Base-by-base conservation (phyloP, 495 filamentous ascomycete species). In the Podospora tetraspora region DNA sequence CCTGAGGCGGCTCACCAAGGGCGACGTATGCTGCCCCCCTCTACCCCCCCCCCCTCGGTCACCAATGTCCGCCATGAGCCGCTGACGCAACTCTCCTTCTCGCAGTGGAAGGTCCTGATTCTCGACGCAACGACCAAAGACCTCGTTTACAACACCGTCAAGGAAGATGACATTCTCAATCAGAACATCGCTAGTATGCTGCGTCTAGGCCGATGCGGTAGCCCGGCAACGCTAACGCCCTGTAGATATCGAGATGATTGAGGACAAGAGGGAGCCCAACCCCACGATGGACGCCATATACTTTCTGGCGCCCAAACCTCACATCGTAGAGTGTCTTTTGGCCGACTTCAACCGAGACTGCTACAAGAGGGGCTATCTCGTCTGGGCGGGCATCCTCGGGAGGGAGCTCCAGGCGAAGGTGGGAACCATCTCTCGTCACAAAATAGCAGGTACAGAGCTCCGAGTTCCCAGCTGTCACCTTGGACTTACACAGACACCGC, bases 141-240 rank as follows among this genome's bases (percentile, higher is more conserved):
- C 75, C 81, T 99, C 70, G 84, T 98, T 70, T 89, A 95, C 77
- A 92, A 90, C 84, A 91, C 92, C 25, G 87, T 93, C 73, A 93
- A 91, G 70, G 91, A 97, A 79, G 93, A 97, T 84, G 92, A 97
- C 76, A 94, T 99, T 66, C 89, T 99, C 76, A 94, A 95, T 76
- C 85, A 93, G 77, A 96, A 96, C 76, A 91, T 99, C 75, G 93
- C 94, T 66, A 96, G 94, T 98, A 86, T 77, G 89, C 72, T 71
- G 22, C 59, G 64, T 60, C 29, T 25, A 19, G 29, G 27, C 57
- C 1, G 21, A 19, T 9, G 3, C 24, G 64, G 16, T 22, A 8
- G 11, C 57, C 27, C 12, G 3, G 56, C 57, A 19, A 22, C 30
- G 72, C 75, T 66, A 75, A 57, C 25, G 73, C 63, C 59, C 66